Percentiles rank a stretch among this genome's conserved stretches.
These are phyloP conservation scores for Cercospora janseana DNA, from an alignment of 2,329 filamentous ascomycete genomes.

Conservation along the genomic window DNA sequence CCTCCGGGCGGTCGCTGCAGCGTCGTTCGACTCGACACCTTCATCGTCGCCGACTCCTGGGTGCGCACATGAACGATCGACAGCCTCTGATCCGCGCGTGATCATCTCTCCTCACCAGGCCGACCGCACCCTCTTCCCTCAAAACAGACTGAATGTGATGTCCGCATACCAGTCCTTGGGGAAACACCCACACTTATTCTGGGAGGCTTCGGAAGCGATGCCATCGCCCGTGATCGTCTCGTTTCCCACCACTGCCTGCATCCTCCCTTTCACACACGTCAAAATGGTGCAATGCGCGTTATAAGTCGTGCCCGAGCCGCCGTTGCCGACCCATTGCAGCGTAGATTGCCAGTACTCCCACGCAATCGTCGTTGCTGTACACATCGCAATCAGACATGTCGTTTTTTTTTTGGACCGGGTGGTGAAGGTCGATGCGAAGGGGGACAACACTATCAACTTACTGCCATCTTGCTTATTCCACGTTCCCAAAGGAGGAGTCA, in stretches of 20 bases:
- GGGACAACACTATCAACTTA: too few species aligned
- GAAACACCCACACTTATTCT: slow-evolving; percentile 2
- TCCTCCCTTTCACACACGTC: slow-evolving; percentile 1
- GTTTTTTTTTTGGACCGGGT: too few species aligned
- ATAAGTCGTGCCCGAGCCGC: slow-evolving; percentile 4
- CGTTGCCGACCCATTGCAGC: background rate
- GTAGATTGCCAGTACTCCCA: slow-evolving; percentile 3
- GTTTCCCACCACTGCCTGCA: background rate
- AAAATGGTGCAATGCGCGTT: slow-evolving; percentile 1
- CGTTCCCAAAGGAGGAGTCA: background rate
- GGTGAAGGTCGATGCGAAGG: too few species aligned
- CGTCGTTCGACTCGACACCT: too few species aligned
- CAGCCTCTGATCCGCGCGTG: too few species aligned
- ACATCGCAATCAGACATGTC: background rate
- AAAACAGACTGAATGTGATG: slow-evolving; percentile 1
- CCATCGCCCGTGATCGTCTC: background rate
- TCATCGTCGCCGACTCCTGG: too few species aligned
- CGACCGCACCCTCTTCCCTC: too few species aligned
- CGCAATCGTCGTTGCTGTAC: background rate
- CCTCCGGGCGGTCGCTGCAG: too few species aligned
- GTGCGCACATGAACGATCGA: too few species aligned
- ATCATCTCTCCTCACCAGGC: too few species aligned
- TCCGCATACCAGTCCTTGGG: background rate
- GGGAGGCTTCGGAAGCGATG: background rate
- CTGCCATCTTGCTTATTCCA: slow-evolving; percentile 3